Conservation (phyloP, 352 stramenopile species). For the Pythium insidiosum region DNA sequence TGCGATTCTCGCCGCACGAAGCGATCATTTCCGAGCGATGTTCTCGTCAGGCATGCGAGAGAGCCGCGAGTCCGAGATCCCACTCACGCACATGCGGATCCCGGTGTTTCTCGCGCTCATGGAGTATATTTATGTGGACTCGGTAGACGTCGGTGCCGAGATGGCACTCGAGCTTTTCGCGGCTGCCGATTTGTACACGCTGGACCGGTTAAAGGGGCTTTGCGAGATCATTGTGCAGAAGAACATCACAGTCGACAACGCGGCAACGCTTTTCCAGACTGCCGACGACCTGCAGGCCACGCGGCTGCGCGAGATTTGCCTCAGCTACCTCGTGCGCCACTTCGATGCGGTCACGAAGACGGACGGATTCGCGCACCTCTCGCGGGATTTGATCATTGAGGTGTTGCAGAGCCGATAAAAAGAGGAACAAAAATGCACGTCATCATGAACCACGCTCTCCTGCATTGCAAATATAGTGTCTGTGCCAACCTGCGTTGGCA, state of each 20-base stretch:
- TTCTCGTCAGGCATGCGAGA: constrained; percentile 95
- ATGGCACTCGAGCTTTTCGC: constrained; percentile 94
- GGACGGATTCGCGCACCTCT: constrained; percentile 80
- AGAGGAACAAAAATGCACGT: background rate
- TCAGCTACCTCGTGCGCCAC: constrained; percentile 85
- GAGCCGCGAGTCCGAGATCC: constrained; percentile 80
- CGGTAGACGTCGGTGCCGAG: constrained; percentile 87
- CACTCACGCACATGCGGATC: constrained; percentile 83
- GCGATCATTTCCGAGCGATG: constrained; percentile 92
- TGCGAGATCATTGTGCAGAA: constrained; percentile 89
- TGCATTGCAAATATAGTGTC: no score
- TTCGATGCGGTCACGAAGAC: constrained; percentile 90
- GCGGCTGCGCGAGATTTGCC: constrained; percentile 83
- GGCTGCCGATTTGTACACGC: constrained; percentile 91
- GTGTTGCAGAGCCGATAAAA: constrained; percentile 64
- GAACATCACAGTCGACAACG: constrained; percentile 83
- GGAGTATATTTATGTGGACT: constrained; percentile 97
- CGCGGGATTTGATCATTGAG: constrained; percentile 84
- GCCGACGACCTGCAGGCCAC: constrained; percentile 80
- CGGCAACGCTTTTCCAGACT: constrained; percentile 74
- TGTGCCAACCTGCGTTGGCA: no score
- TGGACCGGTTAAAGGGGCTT: constrained; percentile 90
- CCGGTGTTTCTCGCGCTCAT: constrained; percentile 92
- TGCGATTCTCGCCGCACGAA: constrained; percentile 91
- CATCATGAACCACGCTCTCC: background rate